Conservation (phyloP, 208 protist genomes). For the Trypanosoma caninum region DNA sequence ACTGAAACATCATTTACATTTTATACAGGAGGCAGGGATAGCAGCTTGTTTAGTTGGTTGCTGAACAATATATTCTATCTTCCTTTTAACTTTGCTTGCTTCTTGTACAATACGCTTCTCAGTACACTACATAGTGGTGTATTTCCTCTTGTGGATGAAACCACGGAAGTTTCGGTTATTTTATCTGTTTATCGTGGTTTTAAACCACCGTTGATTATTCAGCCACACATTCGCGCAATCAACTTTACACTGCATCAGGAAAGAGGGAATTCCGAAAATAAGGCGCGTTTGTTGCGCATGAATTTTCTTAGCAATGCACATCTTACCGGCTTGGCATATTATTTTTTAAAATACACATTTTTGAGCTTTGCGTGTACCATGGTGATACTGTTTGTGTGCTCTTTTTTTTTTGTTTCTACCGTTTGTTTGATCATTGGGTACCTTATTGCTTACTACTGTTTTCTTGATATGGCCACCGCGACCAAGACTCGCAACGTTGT, state of each 20-base stretch:
- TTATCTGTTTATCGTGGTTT: conserved; percentile 63
- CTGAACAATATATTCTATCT: conserved; percentile 16
- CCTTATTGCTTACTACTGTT: background rate
- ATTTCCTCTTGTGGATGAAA: conserved; percentile 43
- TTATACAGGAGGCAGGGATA: conserved; percentile 28
- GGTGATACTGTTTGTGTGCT: conserved; percentile 2
- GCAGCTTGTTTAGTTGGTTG: conserved; percentile 8
- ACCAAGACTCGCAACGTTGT: background rate
- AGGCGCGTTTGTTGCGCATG: conserved; percentile 44
- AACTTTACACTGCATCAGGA: conserved; percentile 72
- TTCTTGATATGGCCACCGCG: background rate
- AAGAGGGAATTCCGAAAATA: background rate
- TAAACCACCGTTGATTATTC: conserved; percentile 49
- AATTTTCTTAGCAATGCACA: conserved; percentile 52
- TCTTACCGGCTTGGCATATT: conserved; percentile 47
- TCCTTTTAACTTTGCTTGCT: conserved; percentile 34
- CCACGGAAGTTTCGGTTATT: conserved; percentile 47
- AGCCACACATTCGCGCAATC: conserved; percentile 62
- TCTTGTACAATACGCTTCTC: conserved; percentile 20
- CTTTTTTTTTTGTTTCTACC: background rate
- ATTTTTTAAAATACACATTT: conserved; percentile 46
- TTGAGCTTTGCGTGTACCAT: conserved; percentile 35
- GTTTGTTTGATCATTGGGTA: background rate
- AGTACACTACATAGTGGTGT: conserved; percentile 7
- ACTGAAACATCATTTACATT: conserved; percentile 41